These are phyloP conservation scores for Arctostaphylos glauca DNA, from an alignment of 148 eudicot genomes.

Conservation along the genomic window DNA sequence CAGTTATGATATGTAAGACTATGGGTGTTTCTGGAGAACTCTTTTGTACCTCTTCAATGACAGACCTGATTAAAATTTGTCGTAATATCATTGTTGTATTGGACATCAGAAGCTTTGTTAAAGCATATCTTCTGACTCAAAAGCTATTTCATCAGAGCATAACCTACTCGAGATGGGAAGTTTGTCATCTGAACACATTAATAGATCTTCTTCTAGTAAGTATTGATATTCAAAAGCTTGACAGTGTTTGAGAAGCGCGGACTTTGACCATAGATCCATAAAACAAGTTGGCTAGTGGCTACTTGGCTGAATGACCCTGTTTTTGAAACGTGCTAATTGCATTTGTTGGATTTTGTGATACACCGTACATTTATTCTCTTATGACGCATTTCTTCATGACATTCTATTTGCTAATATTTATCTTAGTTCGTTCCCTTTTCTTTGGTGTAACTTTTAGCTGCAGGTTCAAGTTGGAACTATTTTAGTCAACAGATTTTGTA, in stretches of 20 bases:
- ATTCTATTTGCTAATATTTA: not conserved
- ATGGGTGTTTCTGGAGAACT: not conserved
- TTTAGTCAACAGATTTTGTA: not conserved
- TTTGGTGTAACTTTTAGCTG: not conserved
- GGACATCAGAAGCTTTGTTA: not conserved
- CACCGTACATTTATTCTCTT: not conserved
- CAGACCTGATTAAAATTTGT: not conserved
- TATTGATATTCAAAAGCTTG: not conserved
- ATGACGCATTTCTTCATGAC: not conserved
- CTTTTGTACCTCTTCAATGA: not conserved
- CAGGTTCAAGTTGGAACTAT: not conserved
- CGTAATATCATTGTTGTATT: not conserved
- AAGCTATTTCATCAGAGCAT: not conserved
- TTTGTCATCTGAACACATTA: not conserved
- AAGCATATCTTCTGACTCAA: not conserved
- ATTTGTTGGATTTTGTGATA: not conserved
- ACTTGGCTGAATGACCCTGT: not conserved
- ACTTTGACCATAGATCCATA: not conserved
- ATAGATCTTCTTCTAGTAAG: not conserved
- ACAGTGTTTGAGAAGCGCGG: not conserved
- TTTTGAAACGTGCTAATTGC: not conserved
- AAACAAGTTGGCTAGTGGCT: not conserved
- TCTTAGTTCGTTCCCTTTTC: slow-evolving; percentile 1
- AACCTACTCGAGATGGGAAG: slow-evolving; percentile 4
- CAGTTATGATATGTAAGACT: not conserved